Evolutionary conservation across 108 stramenopile species (phyloP), one percentile per base, ranked within the genome.

Genomic region (Cyclostephanos tholiformis): DNA sequence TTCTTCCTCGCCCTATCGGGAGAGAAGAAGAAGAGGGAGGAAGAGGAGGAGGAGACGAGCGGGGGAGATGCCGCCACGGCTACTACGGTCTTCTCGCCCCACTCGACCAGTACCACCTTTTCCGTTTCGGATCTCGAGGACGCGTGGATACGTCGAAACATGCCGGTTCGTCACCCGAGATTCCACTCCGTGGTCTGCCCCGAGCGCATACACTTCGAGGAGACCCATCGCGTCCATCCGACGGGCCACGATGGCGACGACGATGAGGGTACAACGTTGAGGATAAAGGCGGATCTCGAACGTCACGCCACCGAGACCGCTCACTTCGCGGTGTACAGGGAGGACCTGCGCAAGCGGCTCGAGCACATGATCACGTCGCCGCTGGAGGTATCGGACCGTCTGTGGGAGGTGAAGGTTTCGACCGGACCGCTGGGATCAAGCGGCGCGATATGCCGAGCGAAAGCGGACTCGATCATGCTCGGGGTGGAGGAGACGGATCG

Each of bases 1-100:
- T 80, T 95, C 44, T 84, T 95, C 69, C 69, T 95, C 46, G 84
- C 87, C 12, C 58, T 95, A 46, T 77, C 82, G 13, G 88, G 87
- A 7, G 74, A 82, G 17, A 80, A 70, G 30, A 66, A 46, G 39
- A 63, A 30, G 5, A 67, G 12, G 38, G 35, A 55, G 55, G 12
- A 8, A 6, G 26, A 25, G 13, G 43, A 23, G 63, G 17, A 46
- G 6, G 43, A 49, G 41, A 55, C 63, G 32, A 32, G 32, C 4
- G 32, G 4, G 32, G 32, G 32, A 4, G 32, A 32, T 32, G 32
- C 52, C 55, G 17, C 43, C 32, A 22, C 41, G 39, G n/a, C 52
- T 25, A 29, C 23, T 25, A 25, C 41, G 9, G 0, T 9, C 8
- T 41, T 41, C 9, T 41, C 41, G 41, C 41, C 41, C 9, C 41